Percentiles rank a stretch among this genome's conserved stretches.
Evolutionary conservation across 1,284 basidiomycete genomes (phyloP).

Genomic region (Puccinia polysora): DNA sequence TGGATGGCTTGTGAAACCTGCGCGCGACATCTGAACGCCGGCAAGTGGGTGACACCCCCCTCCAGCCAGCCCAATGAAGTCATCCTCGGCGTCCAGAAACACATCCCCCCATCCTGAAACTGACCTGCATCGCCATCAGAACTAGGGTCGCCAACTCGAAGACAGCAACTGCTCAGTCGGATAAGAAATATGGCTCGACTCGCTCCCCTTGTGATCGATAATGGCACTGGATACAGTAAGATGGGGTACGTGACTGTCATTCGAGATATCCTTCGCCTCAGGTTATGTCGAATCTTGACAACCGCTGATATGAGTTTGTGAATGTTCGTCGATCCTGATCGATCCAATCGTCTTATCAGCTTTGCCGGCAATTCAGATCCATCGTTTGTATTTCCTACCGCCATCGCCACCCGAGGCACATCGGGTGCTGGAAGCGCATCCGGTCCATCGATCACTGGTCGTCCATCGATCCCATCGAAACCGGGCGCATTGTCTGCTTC

Average conservation of each 20-base stretch:
- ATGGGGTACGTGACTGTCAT: slow-evolving; percentile 66
- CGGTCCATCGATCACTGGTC: slow-evolving; percentile 42
- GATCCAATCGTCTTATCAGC: too few relatives aligned
- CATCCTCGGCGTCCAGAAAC: too few relatives aligned
- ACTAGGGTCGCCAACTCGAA: too few relatives aligned
- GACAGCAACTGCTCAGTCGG: too few relatives aligned
- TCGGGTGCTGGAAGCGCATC: slow-evolving; percentile 45
- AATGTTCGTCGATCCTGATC: not conserved
- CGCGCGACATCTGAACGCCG: too few relatives aligned
- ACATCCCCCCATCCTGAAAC: too few relatives aligned
- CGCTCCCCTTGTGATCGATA: slow-evolving; percentile 90
- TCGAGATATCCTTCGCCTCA: too few relatives aligned
- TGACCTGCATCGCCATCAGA: too few relatives aligned
- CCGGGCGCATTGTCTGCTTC: slow-evolving; percentile 57
- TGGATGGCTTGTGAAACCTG: too few relatives aligned
- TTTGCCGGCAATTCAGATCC: slow-evolving; percentile 99
- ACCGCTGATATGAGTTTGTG: too few relatives aligned
- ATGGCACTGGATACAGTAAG: slow-evolving; percentile 96
- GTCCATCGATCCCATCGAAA: slow-evolving; percentile 73
- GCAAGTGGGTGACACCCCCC: too few relatives aligned
- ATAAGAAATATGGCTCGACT: slow-evolving; percentile 57
- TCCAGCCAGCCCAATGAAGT: too few relatives aligned
- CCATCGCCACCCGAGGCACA: slow-evolving; percentile 51
- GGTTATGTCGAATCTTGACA: not conserved
- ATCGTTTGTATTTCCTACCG: slow-evolving; percentile 63